Evolutionary conservation across 2,329 filamentous ascomycete genomes (phyloP), one percentile per base, ranked within the genome.

Genomic region (Stromatinia cepivora): DNA sequence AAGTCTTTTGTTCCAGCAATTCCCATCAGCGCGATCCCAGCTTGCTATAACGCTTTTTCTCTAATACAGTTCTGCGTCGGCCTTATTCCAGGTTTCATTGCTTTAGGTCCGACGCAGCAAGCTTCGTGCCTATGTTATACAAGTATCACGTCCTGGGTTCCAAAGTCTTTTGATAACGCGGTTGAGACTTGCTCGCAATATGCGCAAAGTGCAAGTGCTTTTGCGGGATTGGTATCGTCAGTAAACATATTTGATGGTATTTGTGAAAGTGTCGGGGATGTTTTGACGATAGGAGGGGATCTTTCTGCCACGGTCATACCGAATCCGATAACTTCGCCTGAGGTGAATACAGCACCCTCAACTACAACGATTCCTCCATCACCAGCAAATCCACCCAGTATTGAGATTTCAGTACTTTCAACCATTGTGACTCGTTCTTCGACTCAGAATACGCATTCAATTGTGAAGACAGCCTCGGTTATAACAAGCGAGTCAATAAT

Each of bases 251-350:
- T 67, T 25, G 28, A 39, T 20, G 48, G 68, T 3, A 36, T 70
- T 10, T 77, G 75, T 67, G 57, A 34, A 17, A 59, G 53, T 48
- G 54, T 76, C 4, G 75, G 75, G n/a, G 69, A 75, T 70, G 66
- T 75, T 25, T 20, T 52, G 31, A 61, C 42, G 15, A 17, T 0
- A 7, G 17, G 11, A 28, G 22, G 66, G 8, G 22, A 31, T 13
- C 8, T 25, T 64, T 64, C 61, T 28, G n/a, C 46, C 6, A 39
- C 17, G 9, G 0, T 5, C 46, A 20, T 28, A 34, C 36, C 53
- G 11, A 36, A 28, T 28, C 25, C 45, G 20, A 34, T 28, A 39
- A 64, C 61, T 3, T 52, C 42, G 20, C 20, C 48, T 7, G 36
- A 39, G n/a, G 7, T n/a, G n/a, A 54, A 11, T 3, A n/a, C 36